Base-by-base conservation (phyloP, 345 rosid species). In the Citrus glauca region DNA sequence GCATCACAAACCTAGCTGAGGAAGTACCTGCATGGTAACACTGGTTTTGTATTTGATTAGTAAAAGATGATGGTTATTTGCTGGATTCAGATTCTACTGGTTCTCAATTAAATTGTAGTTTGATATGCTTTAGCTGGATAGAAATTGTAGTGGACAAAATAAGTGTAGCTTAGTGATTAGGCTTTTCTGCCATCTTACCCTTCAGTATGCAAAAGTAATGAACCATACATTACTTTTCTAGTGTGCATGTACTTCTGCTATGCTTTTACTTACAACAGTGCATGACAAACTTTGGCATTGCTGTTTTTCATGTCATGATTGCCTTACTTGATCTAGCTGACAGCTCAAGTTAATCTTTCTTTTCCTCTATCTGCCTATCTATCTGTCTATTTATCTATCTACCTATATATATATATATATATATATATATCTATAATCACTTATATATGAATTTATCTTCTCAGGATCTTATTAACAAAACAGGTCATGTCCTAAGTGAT, bases 401-500 rank as follows among this genome's bases (percentile, higher is more conserved):
- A 38, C 6, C 42, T 38, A 38, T 38, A 35, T 35, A 35, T 35
- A 35, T 30, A 11, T 38, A 38, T 38, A 35, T 35, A 35, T 35
- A 35, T 30, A 11, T n/a, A 2, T 45, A 7, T 30, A 11, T n/a
- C 0, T 45, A 7, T 45, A 25, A 10, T 40, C 28, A 63, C 61
- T 45, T 63, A 48, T 8, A 48, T 7, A 50, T 75, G 0, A n/a
- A 53, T 79, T 66, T 48, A 62, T 69, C 67, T 65, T 38, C 48
- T 13, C 86, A 95, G 97, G 91, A 86, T 69, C 84, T 90, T 71
- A 80, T 84, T 78, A 88, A 80, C 63, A 85, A 79, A 76, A 75
- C 68, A 74, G 98, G 98, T 42, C 77, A 30, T 60, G 78, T 76
- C 56, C 48, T 92, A 65, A 95, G 97, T 73, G 83, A 90, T 68